Evolutionary conservation across 345 rosid genomes (phyloP).

Genomic region (Gynandropsis gynandra): DNA sequence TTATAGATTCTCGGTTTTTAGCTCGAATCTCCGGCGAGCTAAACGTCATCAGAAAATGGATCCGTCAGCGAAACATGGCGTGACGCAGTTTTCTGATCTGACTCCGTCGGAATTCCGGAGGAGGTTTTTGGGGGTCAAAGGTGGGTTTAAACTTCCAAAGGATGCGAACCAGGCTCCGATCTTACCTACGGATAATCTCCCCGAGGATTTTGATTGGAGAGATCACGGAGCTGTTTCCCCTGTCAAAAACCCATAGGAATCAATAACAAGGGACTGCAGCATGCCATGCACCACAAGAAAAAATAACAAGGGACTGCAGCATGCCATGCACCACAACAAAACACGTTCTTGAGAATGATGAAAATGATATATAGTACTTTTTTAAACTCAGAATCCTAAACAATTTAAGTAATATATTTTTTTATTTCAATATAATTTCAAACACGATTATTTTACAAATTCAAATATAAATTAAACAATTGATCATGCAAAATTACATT

Average conservation of each 20-base stretch:
- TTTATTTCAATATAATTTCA: too few species aligned
- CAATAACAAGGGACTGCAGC: too few species aligned
- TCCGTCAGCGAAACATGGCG: slow-evolving; percentile 78
- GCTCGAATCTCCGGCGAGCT: slow-evolving; percentile 56
- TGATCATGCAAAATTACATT: too few species aligned
- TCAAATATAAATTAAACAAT: too few species aligned
- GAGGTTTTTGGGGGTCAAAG: slow-evolving; percentile 45
- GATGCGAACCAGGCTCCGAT: slow-evolving; percentile 82
- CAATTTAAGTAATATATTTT: too few species aligned
- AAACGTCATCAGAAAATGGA: slow-evolving; percentile 69
- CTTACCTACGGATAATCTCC: slow-evolving; percentile 64
- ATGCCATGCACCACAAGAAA: too few species aligned
- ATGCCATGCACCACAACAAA: too few species aligned
- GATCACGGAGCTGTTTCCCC: slow-evolving; percentile 81
- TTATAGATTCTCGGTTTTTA: slow-evolving; percentile 49
- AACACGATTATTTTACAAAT: too few species aligned
- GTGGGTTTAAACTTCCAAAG: slow-evolving; percentile 50
- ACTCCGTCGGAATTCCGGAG: slow-evolving; percentile 58
- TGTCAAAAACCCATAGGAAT: slow-evolving; percentile 79
- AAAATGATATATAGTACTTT: too few species aligned
- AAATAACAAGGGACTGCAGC: too few species aligned
- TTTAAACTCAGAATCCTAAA: too few species aligned
- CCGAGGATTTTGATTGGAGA: slow-evolving; percentile 92
- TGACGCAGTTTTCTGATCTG: slow-evolving; percentile 94
- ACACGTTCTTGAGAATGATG: too few species aligned